Evolutionary conservation across 495 filamentous ascomycete species (phyloP), one percentile per base, ranked within the genome.

Genomic region (Penicillium dipodomyicola): DNA sequence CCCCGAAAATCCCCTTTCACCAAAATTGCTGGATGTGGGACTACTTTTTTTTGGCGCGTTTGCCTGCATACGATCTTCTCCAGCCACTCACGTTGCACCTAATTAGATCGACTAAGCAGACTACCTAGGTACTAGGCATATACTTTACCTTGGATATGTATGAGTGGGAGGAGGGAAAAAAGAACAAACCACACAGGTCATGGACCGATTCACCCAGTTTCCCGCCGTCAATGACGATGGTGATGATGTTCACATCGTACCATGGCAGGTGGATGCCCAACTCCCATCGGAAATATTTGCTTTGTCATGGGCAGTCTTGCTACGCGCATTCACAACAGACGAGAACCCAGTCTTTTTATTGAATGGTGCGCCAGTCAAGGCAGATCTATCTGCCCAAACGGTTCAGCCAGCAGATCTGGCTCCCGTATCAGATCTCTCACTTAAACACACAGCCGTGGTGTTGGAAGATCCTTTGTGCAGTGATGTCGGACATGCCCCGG

Each of bases 231-330:
- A 47, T 8, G 40, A 54, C 49, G 57, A 66, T 15, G 55, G 61
- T 32, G 39, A 60, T 52, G 62, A 54, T 45, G 43, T 45, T 33
- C 47, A 63, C 37, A 49, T 58, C 32, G 15, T 62, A 41, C 50
- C 57, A 49, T 71, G 68, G 62, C 55, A 56, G 27, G 55, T 67
- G 49, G 60, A 65, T 47, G 15, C 19, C 11, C 56, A 39, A 41
- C 54, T 70, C 43, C 56, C 69, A 6, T 29, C 58, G 12, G 63
- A 77, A 35, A 39, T 62, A 0, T 29, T 76, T 12, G 63, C 72
- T 7, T 42, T 73, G 37, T 65, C 71, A 37, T 80, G 77, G 77
- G 74, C 75, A 17, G 14, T 52, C 25, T 52, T 79, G 10, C 62
- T 80, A 22, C 68, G 63, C 25, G 69, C 72, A 14, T 78, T 74